A percentile compares a stretch with the other conserved stretches of the same genome.
Conservation (phyloP, 805 yeast species). For the Wickerhamiella sergipiensis region DNA sequence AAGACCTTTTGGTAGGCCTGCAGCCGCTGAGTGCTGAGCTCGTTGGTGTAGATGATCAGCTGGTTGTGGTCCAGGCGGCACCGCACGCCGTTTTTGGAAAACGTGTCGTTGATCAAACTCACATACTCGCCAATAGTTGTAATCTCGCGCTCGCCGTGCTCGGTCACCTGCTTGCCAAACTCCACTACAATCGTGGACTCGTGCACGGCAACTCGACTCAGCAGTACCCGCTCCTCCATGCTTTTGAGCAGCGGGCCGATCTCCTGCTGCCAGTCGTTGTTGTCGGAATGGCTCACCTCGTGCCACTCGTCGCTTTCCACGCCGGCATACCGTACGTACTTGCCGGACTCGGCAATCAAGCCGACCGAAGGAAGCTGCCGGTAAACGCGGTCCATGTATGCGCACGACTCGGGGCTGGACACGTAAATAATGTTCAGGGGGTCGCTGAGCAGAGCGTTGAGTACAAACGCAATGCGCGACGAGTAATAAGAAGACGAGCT, state of each 20-base stretch:
- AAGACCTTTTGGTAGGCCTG: slow-evolving; percentile 11
- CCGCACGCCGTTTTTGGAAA: slow-evolving; percentile 43
- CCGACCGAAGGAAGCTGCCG: slow-evolving; percentile 60
- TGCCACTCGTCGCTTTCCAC: slow-evolving; percentile 37
- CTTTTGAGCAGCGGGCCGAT: slow-evolving; percentile 42
- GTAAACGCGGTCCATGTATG: slow-evolving; percentile 54
- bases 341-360: slow-evolving; percentile 83
- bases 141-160: slow-evolving; percentile 46
- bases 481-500: slow-evolving; percentile 11
- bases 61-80: slow-evolving; percentile 60
- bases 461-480: slow-evolving; percentile 29
- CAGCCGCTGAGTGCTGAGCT: slow-evolving; percentile 34
- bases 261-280: slow-evolving; percentile 42
- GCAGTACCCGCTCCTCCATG: slow-evolving; percentile 66
- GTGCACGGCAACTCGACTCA: slow-evolving; percentile 55
- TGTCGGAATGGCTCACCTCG: slow-evolving; percentile 36
- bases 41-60: slow-evolving; percentile 55
- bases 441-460: slow-evolving; percentile 46
- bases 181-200: slow-evolving; percentile 69
- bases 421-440: slow-evolving; percentile 57
- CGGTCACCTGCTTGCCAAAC: slow-evolving; percentile 43
- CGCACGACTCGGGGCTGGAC: slow-evolving; percentile 48
- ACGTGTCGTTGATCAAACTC: slow-evolving; percentile 69
- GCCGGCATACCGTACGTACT: slow-evolving; percentile 37
- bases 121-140: slow-evolving; percentile 72